Evolutionary conservation across 2,329 filamentous ascomycete species (phyloP).

Genomic region (Stemphylium lycopersici): DNA sequence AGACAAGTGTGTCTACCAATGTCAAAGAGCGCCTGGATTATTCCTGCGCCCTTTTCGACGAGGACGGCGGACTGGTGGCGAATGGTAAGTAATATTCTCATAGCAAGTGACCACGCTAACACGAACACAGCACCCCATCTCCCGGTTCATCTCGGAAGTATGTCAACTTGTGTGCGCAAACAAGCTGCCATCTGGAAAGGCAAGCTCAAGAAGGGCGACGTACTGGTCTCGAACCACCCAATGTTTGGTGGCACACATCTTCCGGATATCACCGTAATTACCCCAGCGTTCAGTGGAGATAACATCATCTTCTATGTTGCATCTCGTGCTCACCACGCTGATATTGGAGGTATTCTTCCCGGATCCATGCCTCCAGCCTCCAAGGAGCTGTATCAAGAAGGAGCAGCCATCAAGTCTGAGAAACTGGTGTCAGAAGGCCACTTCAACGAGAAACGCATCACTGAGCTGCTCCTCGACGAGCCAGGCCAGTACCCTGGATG

Average conservation of each 20-base stretch:
- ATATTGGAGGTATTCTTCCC: slow-evolving; percentile 82
- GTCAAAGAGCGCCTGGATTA: slow-evolving; percentile 85
- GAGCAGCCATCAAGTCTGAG: slow-evolving; percentile 61
- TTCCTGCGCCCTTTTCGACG: slow-evolving; percentile 81
- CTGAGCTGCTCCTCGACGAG: slow-evolving; percentile 72
- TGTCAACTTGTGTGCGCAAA: slow-evolving; percentile 82
- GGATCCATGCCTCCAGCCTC: slow-evolving; percentile 84
- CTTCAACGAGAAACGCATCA: slow-evolving; percentile 79
- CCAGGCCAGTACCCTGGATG: slow-evolving; percentile 78
- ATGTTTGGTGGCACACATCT: slow-evolving; percentile 85
- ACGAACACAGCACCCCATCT: slow-evolving; percentile 69
- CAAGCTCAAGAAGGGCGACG: slow-evolving; percentile 77
- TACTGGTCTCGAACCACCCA: slow-evolving; percentile 83
- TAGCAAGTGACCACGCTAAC: slow-evolving; percentile 10
- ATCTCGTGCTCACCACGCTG: slow-evolving; percentile 79
- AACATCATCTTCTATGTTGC: slow-evolving; percentile 84
- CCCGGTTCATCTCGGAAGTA: slow-evolving; percentile 80
- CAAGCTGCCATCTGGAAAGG: slow-evolving; percentile 82
- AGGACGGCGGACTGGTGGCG: slow-evolving; percentile 75
- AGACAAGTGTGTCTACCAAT: slow-evolving; percentile 80
- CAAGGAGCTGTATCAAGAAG: slow-evolving; percentile 63
- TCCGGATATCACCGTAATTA: slow-evolving; percentile 81
- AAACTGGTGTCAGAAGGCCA: slow-evolving; percentile 77
- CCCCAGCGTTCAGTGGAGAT: slow-evolving; percentile 76
- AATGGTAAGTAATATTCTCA: slow-evolving; percentile 56